Evolutionary conservation across 2,329 filamentous ascomycete genomes (phyloP), one percentile per base, ranked within the genome.

Genomic region (Myriosclerotinia scirpicola): DNA sequence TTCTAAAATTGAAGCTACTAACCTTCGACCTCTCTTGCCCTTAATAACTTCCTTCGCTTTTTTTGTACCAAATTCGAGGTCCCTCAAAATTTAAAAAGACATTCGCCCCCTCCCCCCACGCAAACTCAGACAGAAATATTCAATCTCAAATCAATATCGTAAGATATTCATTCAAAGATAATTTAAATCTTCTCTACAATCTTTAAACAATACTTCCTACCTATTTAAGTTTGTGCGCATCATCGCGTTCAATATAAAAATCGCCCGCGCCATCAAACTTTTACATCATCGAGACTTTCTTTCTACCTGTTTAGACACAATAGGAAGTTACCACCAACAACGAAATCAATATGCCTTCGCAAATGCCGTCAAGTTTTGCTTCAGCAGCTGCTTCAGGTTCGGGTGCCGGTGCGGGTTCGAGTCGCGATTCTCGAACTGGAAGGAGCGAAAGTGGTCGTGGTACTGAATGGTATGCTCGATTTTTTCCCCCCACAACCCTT

Each of bases 301-400:
- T 26, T 34, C 40, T 52, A 44, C 22, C 40, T 40, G 53, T 64
- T 30, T n/a, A 36, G 58, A 64, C 42, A 26, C 30, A 26, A 20
- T 12, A 64, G 53, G 54, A 64, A 64, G 38, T 15, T n/a, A 44
- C 53, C 30, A n/a, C 1, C 30, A 34, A 34, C 30, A 59, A 56
- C 22, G 34, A 52, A 59, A 40, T 59, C 53, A 65, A 65, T 65
- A 65, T 65, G 63, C 63, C 63, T 59, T 65, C 63, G 36, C 63
- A 59, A 81, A 85, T 92, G 79, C 88, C 90, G 75, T 92, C 90
- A 74, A 93, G 89, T 83, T 93, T 93, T 81, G 90, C 90, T 78
- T 92, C 90, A 77, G 90, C 90, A 75, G 90, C 90, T 73, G 90
- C 90, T 77, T 54, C 63, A 77, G 63, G 40, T 26, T 48, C 58